A percentile compares a stretch with the other conserved stretches of the same genome.
These are phyloP conservation scores for Cenchrus purpureus DNA, from an alignment of 176 grass and related monocot species.

Conservation along the genomic window DNA sequence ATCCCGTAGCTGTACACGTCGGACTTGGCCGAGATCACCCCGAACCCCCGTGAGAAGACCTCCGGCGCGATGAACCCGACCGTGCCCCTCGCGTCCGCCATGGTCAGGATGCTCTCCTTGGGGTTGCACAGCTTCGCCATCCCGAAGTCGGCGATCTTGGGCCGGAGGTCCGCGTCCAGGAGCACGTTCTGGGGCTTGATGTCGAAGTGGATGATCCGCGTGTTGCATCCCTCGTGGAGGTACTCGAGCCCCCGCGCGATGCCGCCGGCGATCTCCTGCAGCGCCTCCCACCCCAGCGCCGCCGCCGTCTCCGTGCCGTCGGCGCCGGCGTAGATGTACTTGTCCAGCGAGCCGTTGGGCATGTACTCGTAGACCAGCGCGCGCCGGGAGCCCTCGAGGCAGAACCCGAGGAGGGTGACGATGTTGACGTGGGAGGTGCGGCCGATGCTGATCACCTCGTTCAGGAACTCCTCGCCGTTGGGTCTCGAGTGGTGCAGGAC, in stretches of 20 bases:
- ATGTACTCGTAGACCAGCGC: constrained; percentile 74
- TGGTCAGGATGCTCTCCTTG: constrained; percentile 54
- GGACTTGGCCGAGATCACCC: constrained; percentile 45
- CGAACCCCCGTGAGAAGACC: constrained; percentile 65
- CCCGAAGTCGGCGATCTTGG: constrained; percentile 74
- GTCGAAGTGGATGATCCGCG: constrained; percentile 79
- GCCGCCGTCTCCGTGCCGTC: too few relatives aligned
- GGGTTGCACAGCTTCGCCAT: constrained; percentile 67
- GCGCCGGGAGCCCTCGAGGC: constrained; percentile 57
- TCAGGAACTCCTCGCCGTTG: constrained; percentile 47
- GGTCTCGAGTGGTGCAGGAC: constrained; percentile 39
- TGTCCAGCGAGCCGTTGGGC: constrained; percentile 69
- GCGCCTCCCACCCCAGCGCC: constrained; percentile 38
- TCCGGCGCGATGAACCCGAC: constrained; percentile 82
- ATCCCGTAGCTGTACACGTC: constrained; percentile 40
- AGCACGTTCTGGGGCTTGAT: constrained; percentile 81
- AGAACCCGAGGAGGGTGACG: constrained; percentile 65
- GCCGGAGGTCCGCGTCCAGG: constrained; percentile 44
- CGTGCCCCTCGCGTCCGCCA: constrained; percentile 67
- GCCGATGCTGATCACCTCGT: constrained; percentile 58
- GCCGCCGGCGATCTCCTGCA: constrained; percentile 56
- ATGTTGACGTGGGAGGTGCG: constrained; percentile 72
- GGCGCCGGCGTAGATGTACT: constrained; percentile 52
- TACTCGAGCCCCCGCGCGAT: constrained; percentile 67
- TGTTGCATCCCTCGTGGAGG: constrained; percentile 65